phyloP scores from a whole-genome alignment of 345 rosid genomes.

The Linum tenue region DNA sequence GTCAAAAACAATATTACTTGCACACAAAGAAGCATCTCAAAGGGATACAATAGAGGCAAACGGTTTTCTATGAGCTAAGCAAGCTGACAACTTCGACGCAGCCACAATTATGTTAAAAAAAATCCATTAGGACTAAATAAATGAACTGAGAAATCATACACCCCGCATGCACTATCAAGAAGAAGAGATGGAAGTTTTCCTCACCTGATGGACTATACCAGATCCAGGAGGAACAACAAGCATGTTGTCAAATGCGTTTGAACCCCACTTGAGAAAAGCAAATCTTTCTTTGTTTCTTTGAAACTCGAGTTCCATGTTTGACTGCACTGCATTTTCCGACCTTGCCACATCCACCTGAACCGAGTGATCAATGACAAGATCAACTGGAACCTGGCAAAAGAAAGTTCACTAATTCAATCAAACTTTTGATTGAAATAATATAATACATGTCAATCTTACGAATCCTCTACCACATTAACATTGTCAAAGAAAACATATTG shows the following conservation, averaged over 20 bases:
- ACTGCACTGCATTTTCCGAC: conserved; percentile 85
- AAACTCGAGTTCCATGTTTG: conserved; percentile 89
- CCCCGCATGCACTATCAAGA: not conserved
- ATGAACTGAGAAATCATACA: not conserved
- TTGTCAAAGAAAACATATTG: not conserved
- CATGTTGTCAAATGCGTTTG: conserved; percentile 83
- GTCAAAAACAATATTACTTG: not conserved
- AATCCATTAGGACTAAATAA: not conserved
- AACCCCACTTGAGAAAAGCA: conserved; percentile 94
- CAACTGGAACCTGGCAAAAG: conserved; percentile 70
- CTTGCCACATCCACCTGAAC: conserved; percentile 94
- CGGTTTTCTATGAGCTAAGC: not conserved
- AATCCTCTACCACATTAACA: not conserved
- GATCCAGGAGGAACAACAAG: conserved; percentile 97
- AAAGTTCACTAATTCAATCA: not conserved
- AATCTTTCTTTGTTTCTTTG: conserved; percentile 81
- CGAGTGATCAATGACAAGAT: conserved; percentile 95
- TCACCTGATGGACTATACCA: conserved; percentile 94
- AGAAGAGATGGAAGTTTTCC: not conserved
- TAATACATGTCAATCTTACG: not conserved
- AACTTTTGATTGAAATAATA: not conserved
- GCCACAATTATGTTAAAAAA: not conserved
- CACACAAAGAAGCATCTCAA: not conserved
- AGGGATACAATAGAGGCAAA: not conserved
- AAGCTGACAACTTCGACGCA: not conserved